These are phyloP conservation scores for Colletotrichum tofieldiae DNA, from an alignment of 2,329 filamentous ascomycete genomes.

Conservation along the genomic window DNA sequence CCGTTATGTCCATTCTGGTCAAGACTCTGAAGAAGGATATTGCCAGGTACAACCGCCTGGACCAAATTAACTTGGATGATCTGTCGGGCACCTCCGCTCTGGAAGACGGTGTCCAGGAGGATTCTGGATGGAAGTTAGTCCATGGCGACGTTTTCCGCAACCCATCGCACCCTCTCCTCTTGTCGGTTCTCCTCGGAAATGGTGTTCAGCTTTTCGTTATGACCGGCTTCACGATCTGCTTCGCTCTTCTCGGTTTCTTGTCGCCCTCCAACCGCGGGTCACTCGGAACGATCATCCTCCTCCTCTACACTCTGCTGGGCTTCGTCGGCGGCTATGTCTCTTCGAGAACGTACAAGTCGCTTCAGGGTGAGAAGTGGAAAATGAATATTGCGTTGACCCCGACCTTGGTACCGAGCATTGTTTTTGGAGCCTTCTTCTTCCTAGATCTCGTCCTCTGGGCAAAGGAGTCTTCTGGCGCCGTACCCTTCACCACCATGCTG, in stretches of 20 bases:
- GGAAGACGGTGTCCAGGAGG: slow-evolving; percentile 95
- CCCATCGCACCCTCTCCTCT: slow-evolving; percentile 84
- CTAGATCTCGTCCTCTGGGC: slow-evolving; percentile 98
- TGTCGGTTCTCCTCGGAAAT: slow-evolving; percentile 92
- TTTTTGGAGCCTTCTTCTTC: slow-evolving; percentile 92
- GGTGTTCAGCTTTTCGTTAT: slow-evolving; percentile 98
- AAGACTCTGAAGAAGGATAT: slow-evolving; percentile 95
- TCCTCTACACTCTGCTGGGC: slow-evolving; percentile 93
- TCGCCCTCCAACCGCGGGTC: slow-evolving; percentile 97
- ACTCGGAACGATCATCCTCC: slow-evolving; percentile 91
- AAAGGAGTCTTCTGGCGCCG: slow-evolving; percentile 90
- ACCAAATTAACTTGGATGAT: slow-evolving; percentile 92
- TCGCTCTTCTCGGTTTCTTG: slow-evolving; percentile 93
- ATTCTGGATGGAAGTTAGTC: slow-evolving; percentile 98
- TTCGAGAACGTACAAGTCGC: slow-evolving; percentile 92
- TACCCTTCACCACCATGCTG: slow-evolving; percentile 97
- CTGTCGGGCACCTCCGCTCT: slow-evolving; percentile 83
- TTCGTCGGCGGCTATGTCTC: slow-evolving; percentile 94
- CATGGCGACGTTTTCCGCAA: slow-evolving; percentile 97
- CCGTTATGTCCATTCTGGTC: slow-evolving; percentile 92
- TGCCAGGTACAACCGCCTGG: slow-evolving; percentile 94
- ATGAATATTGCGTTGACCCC: slow-evolving; percentile 92
- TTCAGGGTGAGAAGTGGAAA: slow-evolving; percentile 95
- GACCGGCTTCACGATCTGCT: slow-evolving; percentile 93
- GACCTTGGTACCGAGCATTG: slow-evolving; percentile 85